Evolutionary conservation across 306 rosid species (phyloP), one percentile per base, ranked within the genome.

Genomic region (Lathyrus sativus): DNA sequence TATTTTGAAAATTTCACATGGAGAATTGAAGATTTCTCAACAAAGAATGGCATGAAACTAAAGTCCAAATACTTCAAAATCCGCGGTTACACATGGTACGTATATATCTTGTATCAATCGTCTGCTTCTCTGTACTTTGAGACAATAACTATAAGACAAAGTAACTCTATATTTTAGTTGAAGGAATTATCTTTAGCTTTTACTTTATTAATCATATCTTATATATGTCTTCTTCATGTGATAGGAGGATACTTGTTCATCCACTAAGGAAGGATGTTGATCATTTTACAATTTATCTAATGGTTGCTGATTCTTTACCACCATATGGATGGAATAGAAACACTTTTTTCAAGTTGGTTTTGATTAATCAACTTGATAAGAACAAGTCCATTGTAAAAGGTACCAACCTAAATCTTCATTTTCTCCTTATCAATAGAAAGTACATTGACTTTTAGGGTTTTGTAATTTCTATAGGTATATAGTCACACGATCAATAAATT

Each of bases 311-410:
- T 67, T 37, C 76, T 46, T 39, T 76, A 12, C 84, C 81, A 8
- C 70, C 80, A 0, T 76, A 72, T 51, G 78, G 85, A 62, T 81
- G 85, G 85, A 49, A 10, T 48, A 81, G 75, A 73, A 48, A 67
- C 67, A 70, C 85, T 2, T 65, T 57, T 42, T 76, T 81, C 75
- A 81, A 73, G 76, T 41, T 81, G 41, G 39, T 28, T 76, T 70
- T 81, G 0, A 24, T 81, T 3, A 81, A 81, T 17, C 85, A 76
- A 5, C 6, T 51, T 2, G 72, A 81, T 29, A 31, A 13, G 24
- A 69, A 17, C 1, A 74, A 77, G 35, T 65, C 80, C 0, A 15
- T 81, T 2, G 33, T 31, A 14, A 81, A 81, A 43, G 80, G 85
- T 73, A 17, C 37, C 2, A 9, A 41, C 6, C 26, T 35, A 3